These are phyloP conservation scores for Diutina rugosa DNA, from an alignment of 1,139 yeast species.

Conservation along the genomic window DNA sequence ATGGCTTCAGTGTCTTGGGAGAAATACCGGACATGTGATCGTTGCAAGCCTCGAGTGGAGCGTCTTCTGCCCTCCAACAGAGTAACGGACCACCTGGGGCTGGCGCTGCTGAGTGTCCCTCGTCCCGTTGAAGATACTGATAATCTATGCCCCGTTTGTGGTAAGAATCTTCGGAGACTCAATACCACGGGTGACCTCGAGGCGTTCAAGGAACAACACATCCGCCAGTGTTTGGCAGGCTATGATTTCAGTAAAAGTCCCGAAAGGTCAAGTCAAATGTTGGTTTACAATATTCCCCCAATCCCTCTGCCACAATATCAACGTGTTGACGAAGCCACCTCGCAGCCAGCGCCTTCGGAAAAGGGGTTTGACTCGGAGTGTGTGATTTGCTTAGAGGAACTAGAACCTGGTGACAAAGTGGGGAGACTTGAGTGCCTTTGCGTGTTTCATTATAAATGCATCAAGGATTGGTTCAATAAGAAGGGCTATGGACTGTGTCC, in stretches of 20 bases:
- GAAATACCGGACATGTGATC: constrained; percentile 56
- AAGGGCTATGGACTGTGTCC: constrained; percentile 85
- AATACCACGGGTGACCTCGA: constrained; percentile 36
- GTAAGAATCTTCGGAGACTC: constrained; percentile 33
- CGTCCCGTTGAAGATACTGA: constrained; percentile 10
- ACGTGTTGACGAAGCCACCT: constrained; percentile 10
- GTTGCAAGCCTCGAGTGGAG: constrained; percentile 49
- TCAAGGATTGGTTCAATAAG: constrained; percentile 78
- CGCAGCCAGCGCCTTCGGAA: background rate
- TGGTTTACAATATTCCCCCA: constrained; percentile 64
- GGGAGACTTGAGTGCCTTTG: constrained; percentile 92
- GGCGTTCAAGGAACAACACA: constrained; percentile 48
- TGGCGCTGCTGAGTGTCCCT: background rate
- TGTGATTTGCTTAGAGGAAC: constrained; percentile 85
- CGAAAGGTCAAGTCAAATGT: constrained; percentile 52
- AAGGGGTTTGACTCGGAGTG: constrained; percentile 50
- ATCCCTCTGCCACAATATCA: constrained; percentile 32
- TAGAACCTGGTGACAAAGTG: constrained; percentile 74
- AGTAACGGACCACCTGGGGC: background rate
- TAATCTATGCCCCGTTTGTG: constrained; percentile 33
- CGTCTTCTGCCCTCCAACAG: constrained; percentile 30
- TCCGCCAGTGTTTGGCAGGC: constrained; percentile 50
- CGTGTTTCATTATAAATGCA: constrained; percentile 83
- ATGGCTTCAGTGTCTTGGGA: constrained; percentile 15
- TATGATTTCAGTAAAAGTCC: constrained; percentile 41